Evolutionary conservation across 1,284 basidiomycete species (phyloP), one percentile per base, ranked within the genome.

Genomic region (Tetrapyrgos nigripes): DNA sequence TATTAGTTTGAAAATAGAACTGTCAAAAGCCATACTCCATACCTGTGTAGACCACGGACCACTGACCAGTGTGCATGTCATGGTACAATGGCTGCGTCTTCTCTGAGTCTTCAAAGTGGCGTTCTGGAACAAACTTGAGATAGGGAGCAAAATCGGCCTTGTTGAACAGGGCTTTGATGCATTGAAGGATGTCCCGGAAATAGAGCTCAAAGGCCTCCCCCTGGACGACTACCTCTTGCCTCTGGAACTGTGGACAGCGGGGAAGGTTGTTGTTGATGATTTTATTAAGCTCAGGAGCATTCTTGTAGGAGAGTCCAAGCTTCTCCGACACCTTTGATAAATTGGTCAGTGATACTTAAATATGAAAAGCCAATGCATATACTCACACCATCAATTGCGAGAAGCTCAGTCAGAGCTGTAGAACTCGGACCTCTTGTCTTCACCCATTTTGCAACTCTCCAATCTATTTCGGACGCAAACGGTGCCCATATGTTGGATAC

Each of bases 1-100:
- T 9, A 45, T 45, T 8, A 45, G 43, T 19, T 9, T 9, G 9
- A 24, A 24, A n/a, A 9, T 45, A n/a, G 19, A 45, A 8, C 23
- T 9, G n/a, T 19, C 6, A 8, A 45, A 33, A 8, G 26, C n/a
- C 9, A 35, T 26, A 31, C 24, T n/a, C 46, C 67, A 19, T 35
- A 74, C 76, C 70, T 79, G 45, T 4, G 45, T 24, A 24, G 23
- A 26, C 59, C 62, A 62, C 66, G 65, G n/a, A 67, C 63, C 64
- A 67, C 11, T 66, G 53, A 8, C 49, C 62, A 2, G 65, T 67
- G 50, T 62, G 63, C 66, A 66, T 66, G 28, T 68, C 62, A 48
- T 61, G 50, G 26, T 56, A 64, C 8, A 47, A 23, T n/a, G 13
- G 27, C 5, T 47, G 19, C 3, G 9, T 11, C 1, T 21, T 5